Conservation (phyloP, 1,284 basidiomycete species). For the Marasmius oreades region DNA sequence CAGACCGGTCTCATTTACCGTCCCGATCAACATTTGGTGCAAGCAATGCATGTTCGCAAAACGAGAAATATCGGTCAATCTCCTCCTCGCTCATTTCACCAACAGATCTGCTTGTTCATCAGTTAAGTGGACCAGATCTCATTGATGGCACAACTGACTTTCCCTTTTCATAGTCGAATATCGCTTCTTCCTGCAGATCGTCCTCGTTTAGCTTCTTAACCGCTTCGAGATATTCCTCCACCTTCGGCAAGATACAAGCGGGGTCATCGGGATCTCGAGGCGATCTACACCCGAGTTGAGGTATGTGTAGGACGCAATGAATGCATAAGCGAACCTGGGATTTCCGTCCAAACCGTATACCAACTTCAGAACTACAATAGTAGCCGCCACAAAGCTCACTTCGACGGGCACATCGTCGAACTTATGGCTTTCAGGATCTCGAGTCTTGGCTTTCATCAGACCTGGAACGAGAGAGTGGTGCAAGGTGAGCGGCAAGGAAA, state of each 20-base stretch:
- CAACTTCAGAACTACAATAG: constrained; percentile 76
- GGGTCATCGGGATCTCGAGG: constrained; percentile 52
- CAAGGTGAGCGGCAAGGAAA: constrained; percentile 60
- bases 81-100: constrained; percentile 48
- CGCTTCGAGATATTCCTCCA: constrained; percentile 47
- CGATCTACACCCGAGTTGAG: constrained; percentile 24
- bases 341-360: constrained; percentile 80
- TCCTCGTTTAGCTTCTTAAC: constrained; percentile 41
- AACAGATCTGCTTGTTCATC: constrained; percentile 40
- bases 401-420: constrained; percentile 75
- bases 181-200: constrained; percentile 25
- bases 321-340: constrained; percentile 40
- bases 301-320: neutral
- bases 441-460: constrained; percentile 30
- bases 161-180: constrained; percentile 32
- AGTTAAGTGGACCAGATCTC: constrained; percentile 18
- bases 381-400: constrained; percentile 60
- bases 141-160: constrained; percentile 28
- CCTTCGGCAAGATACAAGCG: constrained; percentile 58
- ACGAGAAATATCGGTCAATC: constrained; percentile 66
- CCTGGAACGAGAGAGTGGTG: constrained; percentile 51
- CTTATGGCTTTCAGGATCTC: constrained; percentile 46
- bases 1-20: constrained; percentile 17
- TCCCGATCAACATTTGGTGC: constrained; percentile 23
- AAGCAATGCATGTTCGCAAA: constrained; percentile 59